Percentiles rank a stretch among this genome's conserved stretches.
Evolutionary conservation across 495 filamentous ascomycete genomes (phyloP).

Genomic region (Jackrogersella minutella): DNA sequence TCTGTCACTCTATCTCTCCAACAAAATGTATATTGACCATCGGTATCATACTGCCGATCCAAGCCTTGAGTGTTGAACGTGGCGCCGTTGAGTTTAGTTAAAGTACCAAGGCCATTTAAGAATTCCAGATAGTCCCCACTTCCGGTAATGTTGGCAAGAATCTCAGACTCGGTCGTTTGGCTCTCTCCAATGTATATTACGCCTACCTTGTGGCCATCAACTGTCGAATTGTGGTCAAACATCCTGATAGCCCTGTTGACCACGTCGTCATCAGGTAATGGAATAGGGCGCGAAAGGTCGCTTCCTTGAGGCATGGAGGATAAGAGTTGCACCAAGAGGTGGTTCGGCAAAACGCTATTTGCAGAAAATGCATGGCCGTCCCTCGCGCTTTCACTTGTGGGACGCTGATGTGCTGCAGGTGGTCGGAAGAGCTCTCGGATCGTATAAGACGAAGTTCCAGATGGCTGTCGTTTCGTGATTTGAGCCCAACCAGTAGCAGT

Average conservation of each 20-base stretch:
- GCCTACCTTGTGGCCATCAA: conserved; percentile 95
- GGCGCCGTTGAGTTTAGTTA: conserved; percentile 79
- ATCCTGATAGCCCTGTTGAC: conserved; percentile 76
- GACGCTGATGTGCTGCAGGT: conserved; percentile 71
- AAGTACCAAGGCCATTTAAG: conserved; percentile 77
- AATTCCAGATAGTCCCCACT: conserved; percentile 87
- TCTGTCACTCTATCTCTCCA: conserved; percentile 96
- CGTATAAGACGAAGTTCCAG: conserved; percentile 79
- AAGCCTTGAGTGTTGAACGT: conserved; percentile 94
- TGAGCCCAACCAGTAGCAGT: conserved; percentile 76
- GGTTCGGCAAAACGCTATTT: conserved; percentile 74
- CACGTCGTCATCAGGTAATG: conserved; percentile 82
- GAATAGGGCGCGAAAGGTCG: conserved; percentile 72
- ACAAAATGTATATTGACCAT: conserved; percentile 86
- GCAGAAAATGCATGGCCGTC: conserved; percentile 53
- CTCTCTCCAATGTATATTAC: conserved; percentile 89
- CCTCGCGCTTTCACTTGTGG: conserved; percentile 46
- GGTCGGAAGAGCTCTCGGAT: conserved; percentile 75
- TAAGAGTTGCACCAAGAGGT: conserved; percentile 82
- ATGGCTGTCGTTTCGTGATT: conserved; percentile 83
- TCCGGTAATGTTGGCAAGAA: conserved; percentile 83
- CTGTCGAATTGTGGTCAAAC: conserved; percentile 88
- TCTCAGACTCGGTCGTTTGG: conserved; percentile 81
- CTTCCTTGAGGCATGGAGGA: conserved; percentile 71
- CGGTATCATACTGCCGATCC: conserved; percentile 74